Conservation (phyloP, 2,329 filamentous ascomycete genomes). For the Aspergillus amoenus region DNA sequence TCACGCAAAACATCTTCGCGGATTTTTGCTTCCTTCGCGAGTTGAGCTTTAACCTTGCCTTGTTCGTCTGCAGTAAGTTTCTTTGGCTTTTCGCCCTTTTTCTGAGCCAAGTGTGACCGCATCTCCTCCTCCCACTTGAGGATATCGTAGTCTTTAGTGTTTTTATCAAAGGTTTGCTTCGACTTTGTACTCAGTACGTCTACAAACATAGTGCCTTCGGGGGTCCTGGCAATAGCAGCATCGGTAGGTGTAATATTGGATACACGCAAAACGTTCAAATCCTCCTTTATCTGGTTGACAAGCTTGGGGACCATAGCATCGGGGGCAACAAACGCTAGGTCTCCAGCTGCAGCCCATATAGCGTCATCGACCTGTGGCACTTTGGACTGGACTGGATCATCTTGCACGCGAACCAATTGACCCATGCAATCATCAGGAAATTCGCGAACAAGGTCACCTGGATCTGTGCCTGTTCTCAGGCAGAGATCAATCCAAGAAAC, state of each 20-base stretch:
- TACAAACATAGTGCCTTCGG: conserved; percentile 82
- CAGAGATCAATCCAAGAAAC: conserved; percentile 88
- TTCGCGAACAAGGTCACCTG: conserved; percentile 70
- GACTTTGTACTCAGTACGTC: conserved; percentile 87
- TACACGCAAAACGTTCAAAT: conserved; percentile 71
- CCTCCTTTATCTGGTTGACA: conserved; percentile 69
- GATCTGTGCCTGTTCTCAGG: conserved; percentile 76
- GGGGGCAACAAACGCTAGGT: conserved; percentile 90
- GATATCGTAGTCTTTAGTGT: conserved; percentile 90
- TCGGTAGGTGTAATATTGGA: conserved; percentile 78
- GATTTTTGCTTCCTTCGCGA: conserved; percentile 81
- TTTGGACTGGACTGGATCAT: conserved; percentile 41
- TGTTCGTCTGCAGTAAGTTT: conserved; percentile 89
- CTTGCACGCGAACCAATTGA: conserved; percentile 60
- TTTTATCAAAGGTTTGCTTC: conserved; percentile 75
- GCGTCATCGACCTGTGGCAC: conserved; percentile 56
- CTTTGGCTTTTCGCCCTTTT: conserved; percentile 80
- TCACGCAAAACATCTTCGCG: conserved; percentile 68
- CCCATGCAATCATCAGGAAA: conserved; percentile 64
- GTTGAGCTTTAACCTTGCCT: conserved; percentile 84
- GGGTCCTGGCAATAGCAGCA: conserved; percentile 87
- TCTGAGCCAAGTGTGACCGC: conserved; percentile 80
- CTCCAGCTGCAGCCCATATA: conserved; percentile 80
- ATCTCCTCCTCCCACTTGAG: conserved; percentile 97
- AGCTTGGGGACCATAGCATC: conserved; percentile 75